Conservation (phyloP, 768 basidiomycete species). For the Boletus fagicola region DNA sequence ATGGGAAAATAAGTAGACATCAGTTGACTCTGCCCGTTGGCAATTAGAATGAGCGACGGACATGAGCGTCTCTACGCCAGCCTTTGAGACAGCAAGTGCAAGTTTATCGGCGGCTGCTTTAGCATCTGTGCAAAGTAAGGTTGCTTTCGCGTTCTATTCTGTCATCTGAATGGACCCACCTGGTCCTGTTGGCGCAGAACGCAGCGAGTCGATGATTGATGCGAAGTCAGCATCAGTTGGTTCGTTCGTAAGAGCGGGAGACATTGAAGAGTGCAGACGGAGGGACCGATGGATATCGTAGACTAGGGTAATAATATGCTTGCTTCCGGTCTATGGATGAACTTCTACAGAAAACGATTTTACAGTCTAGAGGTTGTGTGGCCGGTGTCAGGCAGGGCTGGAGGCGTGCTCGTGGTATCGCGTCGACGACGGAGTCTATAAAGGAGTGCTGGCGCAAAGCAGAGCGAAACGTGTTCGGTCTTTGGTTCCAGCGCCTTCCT, state of each 20-base stretch:
- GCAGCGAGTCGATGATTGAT: slow-evolving; percentile 45
- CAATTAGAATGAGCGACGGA: slow-evolving; percentile 33
- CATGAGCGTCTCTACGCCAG: slow-evolving; percentile 61
- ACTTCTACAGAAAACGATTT: slow-evolving; percentile 4
- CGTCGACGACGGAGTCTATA: neutral
- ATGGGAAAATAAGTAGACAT: slow-evolving; percentile 4
- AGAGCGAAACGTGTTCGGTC: neutral
- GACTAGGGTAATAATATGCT: slow-evolving; percentile 21
- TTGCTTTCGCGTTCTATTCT: neutral
- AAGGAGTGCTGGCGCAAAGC: neutral
- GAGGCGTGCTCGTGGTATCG: slow-evolving; percentile 13
- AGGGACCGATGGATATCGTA: slow-evolving; percentile 20
- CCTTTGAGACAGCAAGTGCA: slow-evolving; percentile 66
- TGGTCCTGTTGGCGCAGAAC: slow-evolving; percentile 60
- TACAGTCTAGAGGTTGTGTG: slow-evolving; percentile 17
- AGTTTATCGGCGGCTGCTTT: slow-evolving; percentile 81
- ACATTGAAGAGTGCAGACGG: slow-evolving; percentile 37
- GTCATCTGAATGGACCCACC: slow-evolving; percentile 36
- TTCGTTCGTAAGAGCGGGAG: slow-evolving; percentile 52
- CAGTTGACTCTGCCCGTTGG: slow-evolving; percentile 13
- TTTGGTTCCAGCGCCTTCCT: neutral
- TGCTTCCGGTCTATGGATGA: slow-evolving; percentile 20
- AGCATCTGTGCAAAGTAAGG: slow-evolving; percentile 53
- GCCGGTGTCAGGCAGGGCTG: neutral
- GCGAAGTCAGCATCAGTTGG: slow-evolving; percentile 43